Evolutionary conservation across 805 yeast species (phyloP).

Genomic region (Kodamaea neixiangensis): DNA sequence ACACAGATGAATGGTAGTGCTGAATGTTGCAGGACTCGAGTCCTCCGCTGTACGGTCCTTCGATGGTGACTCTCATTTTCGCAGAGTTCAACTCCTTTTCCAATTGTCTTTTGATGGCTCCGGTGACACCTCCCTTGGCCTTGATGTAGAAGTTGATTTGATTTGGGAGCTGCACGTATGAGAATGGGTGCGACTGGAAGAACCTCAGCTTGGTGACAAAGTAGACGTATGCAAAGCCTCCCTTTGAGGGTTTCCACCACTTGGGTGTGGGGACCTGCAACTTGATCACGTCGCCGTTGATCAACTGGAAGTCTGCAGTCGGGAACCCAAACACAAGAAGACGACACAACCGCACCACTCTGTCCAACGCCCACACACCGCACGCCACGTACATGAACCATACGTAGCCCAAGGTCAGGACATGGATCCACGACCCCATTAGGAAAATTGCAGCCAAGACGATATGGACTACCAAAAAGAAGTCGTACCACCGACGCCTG

Average conservation of each 20-base stretch:
- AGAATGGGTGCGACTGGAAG: constrained; percentile 73
- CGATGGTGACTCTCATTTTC: constrained; percentile 46
- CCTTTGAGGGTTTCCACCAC: constrained; percentile 43
- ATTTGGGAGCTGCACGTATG: constrained; percentile 37
- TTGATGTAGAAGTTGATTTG: constrained; percentile 48
- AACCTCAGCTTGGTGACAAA: constrained; percentile 48
- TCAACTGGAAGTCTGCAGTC: constrained; percentile 29
- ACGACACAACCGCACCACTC: constrained; percentile 30
- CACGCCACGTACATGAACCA: constrained; percentile 30
- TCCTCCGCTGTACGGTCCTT: constrained; percentile 60
- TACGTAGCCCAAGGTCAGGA: constrained; percentile 33
- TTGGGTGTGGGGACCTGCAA: constrained; percentile 37
- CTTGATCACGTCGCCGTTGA: constrained; percentile 37
- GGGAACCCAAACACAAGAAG: constrained; percentile 39
- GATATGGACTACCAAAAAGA: constrained; percentile 36
- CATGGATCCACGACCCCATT: constrained; percentile 48
- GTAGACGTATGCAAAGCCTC: constrained; percentile 63
- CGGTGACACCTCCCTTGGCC: constrained; percentile 57
- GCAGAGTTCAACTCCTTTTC: constrained; percentile 26
- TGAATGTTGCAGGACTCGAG: constrained; percentile 42
- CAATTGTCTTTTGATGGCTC: constrained; percentile 27
- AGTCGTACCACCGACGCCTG: constrained; percentile 39
- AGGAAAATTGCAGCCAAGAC: constrained; percentile 47
- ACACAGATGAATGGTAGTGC: constrained; percentile 47
- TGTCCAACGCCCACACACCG: constrained; percentile 41